These are phyloP conservation scores for Sugiyamaella marilandica DNA, from an alignment of 805 yeast genomes.

Conservation along the genomic window DNA sequence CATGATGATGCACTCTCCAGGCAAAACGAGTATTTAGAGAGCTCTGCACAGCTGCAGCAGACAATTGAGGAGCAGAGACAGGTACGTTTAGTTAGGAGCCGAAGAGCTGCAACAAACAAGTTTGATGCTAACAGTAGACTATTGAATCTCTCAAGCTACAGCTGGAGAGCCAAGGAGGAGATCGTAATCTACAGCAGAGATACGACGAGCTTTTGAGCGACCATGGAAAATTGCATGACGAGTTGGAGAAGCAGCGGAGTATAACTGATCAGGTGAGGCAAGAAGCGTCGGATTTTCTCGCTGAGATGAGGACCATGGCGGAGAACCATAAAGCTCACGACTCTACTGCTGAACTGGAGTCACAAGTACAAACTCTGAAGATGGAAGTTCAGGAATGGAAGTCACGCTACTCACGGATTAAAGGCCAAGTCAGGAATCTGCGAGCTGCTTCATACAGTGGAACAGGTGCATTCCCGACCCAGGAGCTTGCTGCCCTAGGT, in stretches of 20 bases:
- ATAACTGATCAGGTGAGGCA: constrained; percentile 35
- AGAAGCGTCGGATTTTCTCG: constrained; percentile 34
- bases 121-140: background rate
- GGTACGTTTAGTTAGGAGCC: background rate
- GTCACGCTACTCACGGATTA: constrained; percentile 27
- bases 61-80: constrained; percentile 8
- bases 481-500: constrained; percentile 8
- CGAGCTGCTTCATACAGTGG: constrained; percentile 24
- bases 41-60: constrained; percentile 10
- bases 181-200: constrained; percentile 13
- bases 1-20: constrained; percentile 11
- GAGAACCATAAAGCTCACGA: constrained; percentile 20
- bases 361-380: constrained; percentile 28
- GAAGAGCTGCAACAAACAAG: background rate
- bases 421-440: constrained; percentile 27
- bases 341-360: constrained; percentile 20
- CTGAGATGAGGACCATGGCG: constrained; percentile 37
- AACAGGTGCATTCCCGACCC: constrained; percentile 9
- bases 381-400: constrained; percentile 36
- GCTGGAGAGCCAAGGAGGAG: constrained; percentile 5
- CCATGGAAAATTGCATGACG: constrained; percentile 21
- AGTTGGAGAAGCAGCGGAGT: constrained; percentile 22
- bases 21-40: constrained; percentile 10
- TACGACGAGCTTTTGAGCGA: constrained; percentile 23
- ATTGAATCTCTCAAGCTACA: background rate